These are phyloP conservation scores for Paramecium tetraurelia DNA, from an alignment of 73 alveolate genomes.

Conservation along the genomic window DNA sequence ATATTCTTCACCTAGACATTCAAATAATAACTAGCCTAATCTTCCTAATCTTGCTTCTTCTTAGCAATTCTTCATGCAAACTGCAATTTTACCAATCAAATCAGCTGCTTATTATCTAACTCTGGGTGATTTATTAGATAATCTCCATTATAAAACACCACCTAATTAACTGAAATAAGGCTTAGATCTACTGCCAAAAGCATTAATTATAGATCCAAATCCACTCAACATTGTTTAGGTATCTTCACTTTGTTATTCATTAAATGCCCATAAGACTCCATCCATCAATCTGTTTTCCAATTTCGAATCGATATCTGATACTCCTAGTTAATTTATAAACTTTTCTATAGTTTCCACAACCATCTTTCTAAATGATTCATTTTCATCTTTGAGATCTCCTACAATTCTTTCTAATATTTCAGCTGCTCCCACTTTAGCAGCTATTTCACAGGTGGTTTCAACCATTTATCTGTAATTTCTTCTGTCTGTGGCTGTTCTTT, in stretches of 20 bases:
- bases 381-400: slow-evolving; percentile 96
- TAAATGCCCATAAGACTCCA: slow-evolving; percentile 98
- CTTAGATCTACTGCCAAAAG: slow-evolving; percentile 97
- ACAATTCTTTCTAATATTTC: slow-evolving; percentile 92
- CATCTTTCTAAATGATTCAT: slow-evolving; percentile 98
- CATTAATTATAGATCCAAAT: slow-evolving; percentile 98
- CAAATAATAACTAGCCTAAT: slow-evolving; percentile 94
- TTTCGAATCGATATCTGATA: slow-evolving; percentile 95
- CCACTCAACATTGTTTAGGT: slow-evolving; percentile 96
- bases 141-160: slow-evolving; percentile 99
- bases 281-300: slow-evolving; percentile 98
- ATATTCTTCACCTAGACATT: slow-evolving; percentile 99
- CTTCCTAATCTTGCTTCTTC: slow-evolving; percentile 98
- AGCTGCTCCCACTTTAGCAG: slow-evolving; percentile 98
- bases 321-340: slow-evolving; percentile 95
- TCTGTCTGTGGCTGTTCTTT: slow-evolving; percentile 97
- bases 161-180: slow-evolving; percentile 96
- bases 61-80: slow-evolving; percentile 97
- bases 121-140: slow-evolving; percentile 95
- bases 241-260: slow-evolving; percentile 95
- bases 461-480: slow-evolving; percentile 94
- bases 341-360: slow-evolving; percentile 99
- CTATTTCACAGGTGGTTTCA: slow-evolving; percentile 99
- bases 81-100: slow-evolving; percentile 96
- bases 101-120: slow-evolving; percentile 99